Conservation (phyloP, 2,329 filamentous ascomycete species). For the Colletotrichum sp. region DNA sequence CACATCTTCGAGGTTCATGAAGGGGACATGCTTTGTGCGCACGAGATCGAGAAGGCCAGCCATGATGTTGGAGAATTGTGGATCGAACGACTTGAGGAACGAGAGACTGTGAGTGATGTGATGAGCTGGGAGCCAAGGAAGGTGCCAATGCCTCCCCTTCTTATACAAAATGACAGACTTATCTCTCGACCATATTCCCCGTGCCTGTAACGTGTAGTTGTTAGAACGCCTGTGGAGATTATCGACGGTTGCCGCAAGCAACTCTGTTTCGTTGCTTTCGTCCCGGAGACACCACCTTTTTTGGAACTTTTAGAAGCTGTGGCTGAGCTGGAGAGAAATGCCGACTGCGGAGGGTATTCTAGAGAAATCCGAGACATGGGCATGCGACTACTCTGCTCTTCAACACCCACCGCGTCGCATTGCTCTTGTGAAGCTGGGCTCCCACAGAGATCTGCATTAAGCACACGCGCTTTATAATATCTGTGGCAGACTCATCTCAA, state of each 20-base stretch:
- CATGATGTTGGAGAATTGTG: neutral
- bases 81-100: neutral
- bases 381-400: neutral
- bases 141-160: neutral
- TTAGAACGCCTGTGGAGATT: neutral
- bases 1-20: slow-evolving; percentile 17
- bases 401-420: neutral
- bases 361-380: neutral
- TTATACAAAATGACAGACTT: neutral
- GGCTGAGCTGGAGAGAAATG: neutral
- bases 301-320: neutral
- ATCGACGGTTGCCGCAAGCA: neutral
- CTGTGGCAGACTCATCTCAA: accelerated
- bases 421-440: neutral
- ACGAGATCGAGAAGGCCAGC: neutral
- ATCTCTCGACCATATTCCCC: neutral
- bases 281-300: neutral
- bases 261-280: neutral
- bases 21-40: neutral
- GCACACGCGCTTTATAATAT: accelerated
- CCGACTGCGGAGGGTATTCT: neutral
- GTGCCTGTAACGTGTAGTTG: neutral
- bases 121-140: neutral
- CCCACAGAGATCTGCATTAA: too few relatives aligned
- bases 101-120: neutral